Evolutionary conservation across 108 stramenopile species (phyloP).

Genomic region (Mayamaea pseudoterrestris): DNA sequence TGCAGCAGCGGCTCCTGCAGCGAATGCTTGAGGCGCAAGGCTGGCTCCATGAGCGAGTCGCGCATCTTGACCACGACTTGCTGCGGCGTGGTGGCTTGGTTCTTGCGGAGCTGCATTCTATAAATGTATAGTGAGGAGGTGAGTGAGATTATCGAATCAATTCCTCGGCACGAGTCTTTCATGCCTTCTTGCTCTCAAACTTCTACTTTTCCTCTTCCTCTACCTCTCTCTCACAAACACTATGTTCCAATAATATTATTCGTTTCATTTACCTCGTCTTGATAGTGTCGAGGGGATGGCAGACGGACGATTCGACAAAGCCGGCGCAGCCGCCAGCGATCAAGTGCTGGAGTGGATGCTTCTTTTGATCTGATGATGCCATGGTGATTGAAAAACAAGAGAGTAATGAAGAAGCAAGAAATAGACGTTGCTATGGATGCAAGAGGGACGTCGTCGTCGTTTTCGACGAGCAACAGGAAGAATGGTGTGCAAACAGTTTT

Average conservation of each 20-base stretch:
- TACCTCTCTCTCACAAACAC: neutral
- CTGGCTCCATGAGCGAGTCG: constrained; percentile 40
- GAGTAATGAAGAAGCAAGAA: no score
- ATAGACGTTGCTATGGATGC: no score
- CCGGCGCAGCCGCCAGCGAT: constrained; percentile 90
- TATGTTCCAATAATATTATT: neutral
- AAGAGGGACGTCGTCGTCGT: no score
- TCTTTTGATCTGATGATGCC: constrained; percentile 32
- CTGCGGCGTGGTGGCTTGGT: constrained; percentile 25
- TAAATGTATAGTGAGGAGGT: no score
- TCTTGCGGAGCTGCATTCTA: constrained; percentile 85
- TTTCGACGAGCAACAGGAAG: no score
- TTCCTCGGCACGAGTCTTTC: no score
- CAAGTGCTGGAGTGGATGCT: constrained; percentile 72
- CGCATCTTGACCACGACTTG: constrained; percentile 20
- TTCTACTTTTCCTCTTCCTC: no score
- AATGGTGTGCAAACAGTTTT: no score
- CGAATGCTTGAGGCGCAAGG: constrained; percentile 20
- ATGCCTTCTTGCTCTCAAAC: no score
- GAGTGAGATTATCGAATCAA: no score
- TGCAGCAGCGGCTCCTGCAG: constrained; percentile 18
- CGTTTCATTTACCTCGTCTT: no score
- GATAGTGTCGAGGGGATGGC: constrained; percentile 93
- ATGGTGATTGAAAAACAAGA: no score
- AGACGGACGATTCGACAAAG: constrained; percentile 81